Evolutionary conservation across 805 yeast genomes (phyloP), one percentile per base, ranked within the genome.

Genomic region (Lipomyces sp.): DNA sequence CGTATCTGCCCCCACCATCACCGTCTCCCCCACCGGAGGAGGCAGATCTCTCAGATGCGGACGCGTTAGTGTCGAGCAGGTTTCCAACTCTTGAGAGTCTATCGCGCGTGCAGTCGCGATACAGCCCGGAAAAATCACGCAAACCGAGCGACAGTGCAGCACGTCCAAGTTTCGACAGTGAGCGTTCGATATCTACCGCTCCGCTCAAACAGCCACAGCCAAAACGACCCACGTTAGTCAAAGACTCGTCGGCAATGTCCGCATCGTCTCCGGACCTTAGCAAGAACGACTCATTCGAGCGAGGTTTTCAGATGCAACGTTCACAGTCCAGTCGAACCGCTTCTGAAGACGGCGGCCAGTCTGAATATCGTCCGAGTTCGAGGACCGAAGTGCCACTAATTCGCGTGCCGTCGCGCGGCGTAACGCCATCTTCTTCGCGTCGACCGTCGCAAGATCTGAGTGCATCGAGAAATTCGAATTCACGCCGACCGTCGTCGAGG

Each of bases 321-420:
- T 19, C n/a, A 16, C 5, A 8, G 22, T n/a, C 16, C 29, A 35
- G 5, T 16, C 31, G 28, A 8, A 22, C 21, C 22, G n/a, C 46
- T 21, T 18, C 29, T 33, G 32, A 23, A 14, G 39, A 32, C 8
- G 33, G n/a, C n/a, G n/a, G n/a, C n/a, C n/a, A n/a, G n/a, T n/a
- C n/a, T n/a, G n/a, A n/a, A n/a, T n/a, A n/a, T n/a, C n/a, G n/a
- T n/a, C n/a, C n/a, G n/a, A n/a, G n/a, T n/a, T n/a, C n/a, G n/a
- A n/a, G n/a, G n/a, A n/a, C n/a, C n/a, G n/a, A n/a, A n/a, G 44
- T 28, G 26, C 43, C 23, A 2, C 39, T 35, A 39, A 36, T 45
- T 24, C 44, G 50, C 7, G 50, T 51, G 4, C 48, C 57, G 16
- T 46, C 57, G 6, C 47, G 57, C 19, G 55, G 47, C 11, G 43